Conservation (phyloP, 2,329 filamentous ascomycete genomes). For the Lachnellula cervina region DNA sequence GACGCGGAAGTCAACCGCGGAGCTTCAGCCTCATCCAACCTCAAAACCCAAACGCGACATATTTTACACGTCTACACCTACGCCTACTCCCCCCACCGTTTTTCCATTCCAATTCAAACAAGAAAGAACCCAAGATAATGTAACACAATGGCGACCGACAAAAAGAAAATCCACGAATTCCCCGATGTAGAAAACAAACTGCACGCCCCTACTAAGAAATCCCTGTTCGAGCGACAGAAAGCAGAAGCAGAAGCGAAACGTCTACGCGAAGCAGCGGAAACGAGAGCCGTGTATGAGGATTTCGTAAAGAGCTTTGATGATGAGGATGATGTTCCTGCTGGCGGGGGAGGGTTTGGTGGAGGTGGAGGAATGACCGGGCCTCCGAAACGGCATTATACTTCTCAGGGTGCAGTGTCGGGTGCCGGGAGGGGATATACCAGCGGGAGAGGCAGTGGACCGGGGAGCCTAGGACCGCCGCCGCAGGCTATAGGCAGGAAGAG, state of each 20-base stretch:
- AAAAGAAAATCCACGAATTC: conserved; percentile 43
- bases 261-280: conserved; percentile 77
- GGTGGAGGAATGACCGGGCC: conserved; percentile 27
- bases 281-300: conserved; percentile 78
- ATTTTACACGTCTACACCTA: too few relatives aligned
- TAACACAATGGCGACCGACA: conserved; percentile 9
- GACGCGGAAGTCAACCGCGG: too few relatives aligned
- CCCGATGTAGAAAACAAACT: conserved; percentile 73
- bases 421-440: conserved; percentile 19
- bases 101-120: too few relatives aligned
- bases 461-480: conserved; percentile 53
- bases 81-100: too few relatives aligned
- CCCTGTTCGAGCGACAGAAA: conserved; percentile 81
- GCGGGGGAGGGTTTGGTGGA: conserved; percentile 14
- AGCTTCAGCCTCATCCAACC: too few relatives aligned
- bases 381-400: conserved; percentile 60
- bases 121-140: too few relatives aligned
- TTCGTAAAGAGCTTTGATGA: conserved; percentile 77
- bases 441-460: conserved; percentile 48
- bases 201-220: conserved; percentile 75
- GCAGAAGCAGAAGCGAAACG: conserved; percentile 87
- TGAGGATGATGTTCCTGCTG: conserved; percentile 39
- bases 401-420: conserved; percentile 14
- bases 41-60: too few relatives aligned
- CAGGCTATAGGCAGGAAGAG: conserved; percentile 50